Base-by-base conservation (phyloP, 169 alveolate genomes). In the Eimeria acervulina region DNA sequence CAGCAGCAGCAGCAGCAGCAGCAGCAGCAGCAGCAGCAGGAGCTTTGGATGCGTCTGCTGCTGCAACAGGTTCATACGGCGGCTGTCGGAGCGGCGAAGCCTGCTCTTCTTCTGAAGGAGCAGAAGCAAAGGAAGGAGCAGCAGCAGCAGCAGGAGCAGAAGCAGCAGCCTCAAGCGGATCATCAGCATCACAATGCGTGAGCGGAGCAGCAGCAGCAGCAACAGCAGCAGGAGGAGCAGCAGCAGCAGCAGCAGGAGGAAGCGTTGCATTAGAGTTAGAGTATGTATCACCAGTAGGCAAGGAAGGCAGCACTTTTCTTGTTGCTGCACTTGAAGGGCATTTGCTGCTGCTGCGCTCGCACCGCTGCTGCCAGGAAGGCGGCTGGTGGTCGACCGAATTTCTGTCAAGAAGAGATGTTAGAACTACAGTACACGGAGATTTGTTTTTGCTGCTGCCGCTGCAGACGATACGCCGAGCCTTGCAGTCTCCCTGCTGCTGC, bases 381-480 rank as follows among this genome's bases (percentile, higher is more conserved):
- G 97, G 97, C 68, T 98, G 99, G 98, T 98, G 99, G 99, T 96
- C 98, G 70, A 98, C 96, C 87, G 97, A 97, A 61, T 98, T 98
- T 94, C 97, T 98, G 36, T 97, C 98, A 85, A 93, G 99, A 70
- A 93, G 99, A 68, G 99, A 98, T 95, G 95, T 97, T n/a, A 96
- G 98, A 66, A 95, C 99, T 26, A 83, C 91, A 8, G 31, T 74
- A n/a, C 95, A 92, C 36, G 95, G 74, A 36, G 63, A 85, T 13
- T 42, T 90, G 40, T 90, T 66, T 31, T 36, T 90, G 59, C 63
- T 90, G 87, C 87, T 76, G 61, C 87, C 87, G 1, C 87, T 76
- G 33, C 15, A 33, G 21, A 23, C 23, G 31, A 26, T 76, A 23
- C 19, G 59, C 5, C 28, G 28, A 38, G 87, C 87, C n/a, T 19